Percentiles rank a stretch among this genome's conserved stretches.
Evolutionary conservation across 768 basidiomycete genomes (phyloP).

Genomic region (Amanita pseudoporphyria): DNA sequence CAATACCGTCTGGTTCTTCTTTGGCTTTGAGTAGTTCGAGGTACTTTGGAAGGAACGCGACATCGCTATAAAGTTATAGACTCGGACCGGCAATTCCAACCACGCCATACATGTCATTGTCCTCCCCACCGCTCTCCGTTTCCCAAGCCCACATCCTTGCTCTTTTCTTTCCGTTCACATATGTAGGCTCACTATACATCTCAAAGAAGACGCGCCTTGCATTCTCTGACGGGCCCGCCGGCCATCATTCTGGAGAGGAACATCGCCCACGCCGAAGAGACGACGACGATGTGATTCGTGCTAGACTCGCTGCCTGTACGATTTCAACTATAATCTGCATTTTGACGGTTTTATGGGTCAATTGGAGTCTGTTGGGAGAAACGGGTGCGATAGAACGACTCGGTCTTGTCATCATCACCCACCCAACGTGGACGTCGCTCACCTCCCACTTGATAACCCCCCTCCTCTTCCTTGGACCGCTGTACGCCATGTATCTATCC

Average conservation of each 20-base stretch:
- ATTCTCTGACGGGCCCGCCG: slow-evolving; percentile 10
- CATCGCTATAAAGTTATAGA: too few relatives aligned
- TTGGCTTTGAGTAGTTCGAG: too few relatives aligned
- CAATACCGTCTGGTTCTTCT: too few relatives aligned
- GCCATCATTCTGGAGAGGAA: slow-evolving; percentile 14
- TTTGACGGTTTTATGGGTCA: slow-evolving; percentile 34
- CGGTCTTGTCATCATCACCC: slow-evolving; percentile 2
- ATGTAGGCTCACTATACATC: slow-evolving; percentile 6
- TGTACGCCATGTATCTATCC: slow-evolving; percentile 46
- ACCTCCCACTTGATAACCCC: slow-evolving; percentile 61
- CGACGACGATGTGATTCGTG: slow-evolving; percentile 78
- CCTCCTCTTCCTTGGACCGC: slow-evolving; percentile 66
- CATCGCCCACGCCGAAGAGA: slow-evolving; percentile 57
- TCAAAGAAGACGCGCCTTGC: slow-evolving; percentile 3
- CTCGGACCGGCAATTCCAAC: too few relatives aligned
- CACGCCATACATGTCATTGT: background rate
- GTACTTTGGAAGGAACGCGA: too few relatives aligned
- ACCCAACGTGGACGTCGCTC: slow-evolving; percentile 12
- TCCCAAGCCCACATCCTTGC: slow-evolving; percentile 5
- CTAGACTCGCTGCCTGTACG: slow-evolving; percentile 60
- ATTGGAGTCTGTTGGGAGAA: slow-evolving; percentile 21
- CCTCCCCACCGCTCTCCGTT: background rate
- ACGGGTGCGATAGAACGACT: slow-evolving; percentile 12
- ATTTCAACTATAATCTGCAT: slow-evolving; percentile 55
- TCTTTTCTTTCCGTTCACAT: slow-evolving; percentile 2